These are phyloP conservation scores for Fomitopsis palustris DNA, from an alignment of 1,284 basidiomycete genomes.

Conservation along the genomic window DNA sequence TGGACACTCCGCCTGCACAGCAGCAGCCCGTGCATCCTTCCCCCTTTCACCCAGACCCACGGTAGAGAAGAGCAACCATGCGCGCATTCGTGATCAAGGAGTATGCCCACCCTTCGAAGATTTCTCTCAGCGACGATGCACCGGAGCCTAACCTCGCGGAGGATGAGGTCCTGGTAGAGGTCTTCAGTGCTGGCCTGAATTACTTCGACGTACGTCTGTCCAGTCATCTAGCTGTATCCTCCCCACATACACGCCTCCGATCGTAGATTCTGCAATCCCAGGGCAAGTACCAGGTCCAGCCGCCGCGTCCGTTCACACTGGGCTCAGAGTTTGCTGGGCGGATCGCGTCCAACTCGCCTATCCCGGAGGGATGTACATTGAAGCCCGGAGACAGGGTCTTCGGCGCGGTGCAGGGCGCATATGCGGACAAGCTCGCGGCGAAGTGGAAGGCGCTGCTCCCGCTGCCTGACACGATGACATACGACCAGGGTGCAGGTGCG, in stretches of 20 bases:
- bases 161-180: slow-evolving; percentile 76
- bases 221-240: background rate
- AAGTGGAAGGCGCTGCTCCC: slow-evolving; percentile 48
- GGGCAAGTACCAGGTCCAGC: slow-evolving; percentile 86
- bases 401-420: slow-evolving; percentile 80
- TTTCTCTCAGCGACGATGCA: slow-evolving; percentile 53
- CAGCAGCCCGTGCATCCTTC: background rate
- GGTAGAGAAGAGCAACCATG: slow-evolving; percentile 43
- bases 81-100: slow-evolving; percentile 75
- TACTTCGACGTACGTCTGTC: slow-evolving; percentile 66
- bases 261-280: slow-evolving; percentile 77
- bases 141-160: slow-evolving; percentile 54
- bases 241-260: background rate
- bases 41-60: background rate
- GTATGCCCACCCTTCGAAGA: slow-evolving; percentile 71
- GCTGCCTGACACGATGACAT: slow-evolving; percentile 61
- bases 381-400: slow-evolving; percentile 88
- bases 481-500: slow-evolving; percentile 62
- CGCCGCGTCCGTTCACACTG: slow-evolving; percentile 79
- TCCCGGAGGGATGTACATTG: slow-evolving; percentile 80
- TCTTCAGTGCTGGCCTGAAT: slow-evolving; percentile 76
- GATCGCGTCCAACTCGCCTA: slow-evolving; percentile 70
- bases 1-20: background rate
- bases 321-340: slow-evolving; percentile 87
- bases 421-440: slow-evolving; percentile 68